phyloP scores from a whole-genome alignment of 495 filamentous ascomycete species.

The Trichoderma parareesei region DNA sequence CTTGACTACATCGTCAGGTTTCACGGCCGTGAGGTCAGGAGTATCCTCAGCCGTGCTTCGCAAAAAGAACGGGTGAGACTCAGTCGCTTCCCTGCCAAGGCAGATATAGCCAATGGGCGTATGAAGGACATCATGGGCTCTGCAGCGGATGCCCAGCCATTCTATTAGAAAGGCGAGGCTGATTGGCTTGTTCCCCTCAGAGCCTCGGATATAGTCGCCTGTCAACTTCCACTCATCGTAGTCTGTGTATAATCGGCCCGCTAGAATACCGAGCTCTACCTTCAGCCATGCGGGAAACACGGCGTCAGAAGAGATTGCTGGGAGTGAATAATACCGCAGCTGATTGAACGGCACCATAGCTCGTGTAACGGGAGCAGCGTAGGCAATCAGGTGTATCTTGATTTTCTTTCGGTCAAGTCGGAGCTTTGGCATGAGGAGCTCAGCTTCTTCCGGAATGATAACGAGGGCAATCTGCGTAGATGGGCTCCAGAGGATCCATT shows the following conservation, averaged over 20 bases:
- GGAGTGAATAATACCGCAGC: slow-evolving; percentile 38
- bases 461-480: slow-evolving; percentile 34
- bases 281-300: slow-evolving; percentile 36
- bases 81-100: too few relatives aligned
- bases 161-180: too few relatives aligned
- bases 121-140: too few relatives aligned
- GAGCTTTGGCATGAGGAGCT: slow-evolving; percentile 36
- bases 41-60: too few relatives aligned
- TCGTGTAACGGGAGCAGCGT: slow-evolving; percentile 44
- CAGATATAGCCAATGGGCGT: too few relatives aligned
- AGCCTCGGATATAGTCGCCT: background rate
- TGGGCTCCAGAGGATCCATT: slow-evolving; percentile 31
- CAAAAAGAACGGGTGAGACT: too few relatives aligned
- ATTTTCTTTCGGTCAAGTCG: slow-evolving; percentile 11
- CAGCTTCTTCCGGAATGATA: slow-evolving; percentile 49
- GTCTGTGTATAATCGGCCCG: slow-evolving; percentile 48
- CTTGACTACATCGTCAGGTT: too few relatives aligned
- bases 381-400: slow-evolving; percentile 35
- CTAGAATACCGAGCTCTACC: slow-evolving; percentile 46
- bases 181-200: too few relatives aligned
- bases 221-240: slow-evolving; percentile 26
- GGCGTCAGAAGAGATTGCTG: slow-evolving; percentile 39
- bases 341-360: slow-evolving; percentile 47
- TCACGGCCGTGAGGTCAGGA: too few relatives aligned
- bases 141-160: too few relatives aligned